Evolutionary conservation across 1,284 basidiomycete species (phyloP), one percentile per base, ranked within the genome.

Genomic region (Trametes pubescens): DNA sequence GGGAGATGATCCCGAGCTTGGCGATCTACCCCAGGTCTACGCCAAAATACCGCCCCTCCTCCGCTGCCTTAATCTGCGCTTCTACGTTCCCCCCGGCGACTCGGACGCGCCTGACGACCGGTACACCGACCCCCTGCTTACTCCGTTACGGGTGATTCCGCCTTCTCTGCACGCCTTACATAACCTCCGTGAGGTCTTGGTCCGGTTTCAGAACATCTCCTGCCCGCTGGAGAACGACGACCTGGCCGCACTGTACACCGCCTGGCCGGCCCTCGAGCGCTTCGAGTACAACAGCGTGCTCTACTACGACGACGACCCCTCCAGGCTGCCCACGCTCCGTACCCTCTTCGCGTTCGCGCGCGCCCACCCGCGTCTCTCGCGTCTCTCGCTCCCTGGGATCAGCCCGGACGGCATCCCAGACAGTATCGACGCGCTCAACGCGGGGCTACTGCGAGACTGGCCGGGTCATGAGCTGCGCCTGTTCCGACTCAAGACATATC

Each of bases 291-390:
- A 21, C 37, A 14, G 37, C 51, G n/a, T 16, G 32, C 21, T 16
- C n/a, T 37, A 3, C 40, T 10, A 16, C 11, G 11, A 38, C 11
- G 16, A 44, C 11, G 24, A 26, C 51, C 14, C 2, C 6, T 9
- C 35, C n/a, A 11, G 2, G 5, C 22, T 40, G 35, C 35, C 51
- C 8, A 53, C 35, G 51, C 38, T 53, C 35, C 4, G 3, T 21
- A 53, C 51, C 37, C 51, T 53, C 6, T 21, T 53, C 51, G 51
- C 18, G 10, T 53, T 53, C 37, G 26, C 35, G 22, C 29, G n/a
- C 21, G 35, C 51, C n/a, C 51, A 53, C 18, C 51, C 51, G 6
- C 35, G 14, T 10, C 51, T 53, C 5, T 11, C 13, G 21, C 51
- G 18, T 5, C 51, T 53, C 22, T 14, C 22, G 22, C 51, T 53